phyloP scores from a whole-genome alignment of 208 protist species.

The Leishmania major region DNA sequence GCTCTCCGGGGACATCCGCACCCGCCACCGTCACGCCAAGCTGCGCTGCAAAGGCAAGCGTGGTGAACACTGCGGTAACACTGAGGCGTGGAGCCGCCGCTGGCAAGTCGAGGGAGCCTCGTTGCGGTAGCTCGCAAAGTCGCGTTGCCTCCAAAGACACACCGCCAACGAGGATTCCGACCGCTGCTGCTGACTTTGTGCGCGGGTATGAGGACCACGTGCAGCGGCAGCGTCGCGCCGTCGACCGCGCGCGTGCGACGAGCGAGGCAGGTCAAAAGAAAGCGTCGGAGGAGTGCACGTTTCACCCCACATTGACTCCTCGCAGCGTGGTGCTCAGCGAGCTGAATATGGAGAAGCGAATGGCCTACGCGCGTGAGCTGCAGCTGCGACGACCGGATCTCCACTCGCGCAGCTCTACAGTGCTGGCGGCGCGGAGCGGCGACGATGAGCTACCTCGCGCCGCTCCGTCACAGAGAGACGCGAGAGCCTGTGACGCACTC shows the following conservation, averaged over 20 bases:
- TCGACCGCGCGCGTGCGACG: not conserved
- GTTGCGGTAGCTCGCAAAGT: not conserved
- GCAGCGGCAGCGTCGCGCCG: constrained; percentile 18
- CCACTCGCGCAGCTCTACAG: constrained; percentile 19
- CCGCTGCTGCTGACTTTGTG: constrained; percentile 4
- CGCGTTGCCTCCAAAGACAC: not conserved
- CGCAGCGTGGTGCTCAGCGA: constrained; percentile 43
- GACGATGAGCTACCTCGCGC: not conserved
- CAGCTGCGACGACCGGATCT: constrained; percentile 29
- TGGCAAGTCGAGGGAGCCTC: not conserved
- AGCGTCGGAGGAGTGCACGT: constrained; percentile 27
- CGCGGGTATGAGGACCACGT: constrained; percentile 15
- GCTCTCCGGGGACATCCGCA: not conserved
- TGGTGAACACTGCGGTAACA: not conserved
- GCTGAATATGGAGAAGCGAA: constrained; percentile 31
- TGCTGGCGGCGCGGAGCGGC: constrained; percentile 6
- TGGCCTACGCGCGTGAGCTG: constrained; percentile 31
- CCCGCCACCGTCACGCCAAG: not conserved
- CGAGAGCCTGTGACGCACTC: not conserved
- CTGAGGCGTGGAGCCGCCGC: not conserved
- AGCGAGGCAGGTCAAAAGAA: not conserved
- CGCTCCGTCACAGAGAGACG: not conserved
- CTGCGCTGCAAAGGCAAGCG: not conserved
- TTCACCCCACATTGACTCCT: constrained; percentile 34
- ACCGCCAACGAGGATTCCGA: too few relatives aligned